Conservation (phyloP, 2,329 filamentous ascomycete genomes). For the Dothistroma septosporum region DNA sequence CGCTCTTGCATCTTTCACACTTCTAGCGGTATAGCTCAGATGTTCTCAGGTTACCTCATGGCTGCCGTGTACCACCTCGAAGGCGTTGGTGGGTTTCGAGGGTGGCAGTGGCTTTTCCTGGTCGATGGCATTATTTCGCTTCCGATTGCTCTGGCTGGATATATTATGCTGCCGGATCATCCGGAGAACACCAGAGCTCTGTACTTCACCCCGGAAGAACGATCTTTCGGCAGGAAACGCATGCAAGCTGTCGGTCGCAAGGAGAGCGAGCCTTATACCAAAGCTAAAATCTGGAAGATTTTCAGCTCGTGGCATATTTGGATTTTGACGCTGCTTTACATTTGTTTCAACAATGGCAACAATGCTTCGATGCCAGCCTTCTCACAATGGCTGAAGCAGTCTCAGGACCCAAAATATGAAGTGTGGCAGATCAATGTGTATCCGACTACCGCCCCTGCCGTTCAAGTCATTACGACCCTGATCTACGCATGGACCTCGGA, state of each 20-base stretch:
- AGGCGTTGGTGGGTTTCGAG: slow-evolving; percentile 37
- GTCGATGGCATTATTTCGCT: slow-evolving; percentile 53
- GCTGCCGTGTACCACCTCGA: slow-evolving; percentile 49
- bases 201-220: slow-evolving; percentile 43
- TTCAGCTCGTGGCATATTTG: slow-evolving; percentile 64
- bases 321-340: slow-evolving; percentile 53
- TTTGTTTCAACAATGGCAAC: slow-evolving; percentile 60
- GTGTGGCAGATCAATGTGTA: slow-evolving; percentile 55
- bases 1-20: slow-evolving; percentile 52
- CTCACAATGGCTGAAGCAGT: slow-evolving; percentile 44
- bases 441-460: slow-evolving; percentile 48
- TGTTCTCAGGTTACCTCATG: slow-evolving; percentile 54
- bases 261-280: slow-evolving; percentile 45
- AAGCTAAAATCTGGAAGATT: slow-evolving; percentile 51
- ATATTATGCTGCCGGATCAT: slow-evolving; percentile 47
- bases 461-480: slow-evolving; percentile 57
- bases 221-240: slow-evolving; percentile 44
- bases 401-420: slow-evolving; percentile 43
- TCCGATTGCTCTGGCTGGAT: slow-evolving; percentile 50
- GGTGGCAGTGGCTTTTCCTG: slow-evolving; percentile 53
- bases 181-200: slow-evolving; percentile 49
- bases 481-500: slow-evolving; percentile 65
- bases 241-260: slow-evolving; percentile 50
- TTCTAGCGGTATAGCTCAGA: slow-evolving; percentile 41
- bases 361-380: slow-evolving; percentile 54